Evolutionary conservation across 805 yeast species (phyloP).

Genomic region (Candida tallmaniae): DNA sequence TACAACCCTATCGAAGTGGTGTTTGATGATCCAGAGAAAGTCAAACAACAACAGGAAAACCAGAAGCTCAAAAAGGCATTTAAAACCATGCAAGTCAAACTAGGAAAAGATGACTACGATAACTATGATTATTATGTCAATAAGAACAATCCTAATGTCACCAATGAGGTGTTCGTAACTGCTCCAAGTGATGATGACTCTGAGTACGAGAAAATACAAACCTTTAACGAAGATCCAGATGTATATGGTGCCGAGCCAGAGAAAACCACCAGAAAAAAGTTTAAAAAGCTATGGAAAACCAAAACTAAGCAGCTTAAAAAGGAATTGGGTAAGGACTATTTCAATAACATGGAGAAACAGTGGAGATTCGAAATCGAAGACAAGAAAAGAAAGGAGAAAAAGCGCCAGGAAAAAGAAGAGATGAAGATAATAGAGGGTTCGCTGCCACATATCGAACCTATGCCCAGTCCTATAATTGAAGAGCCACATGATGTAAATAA

Average conservation of each 20-base stretch:
- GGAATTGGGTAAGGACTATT: slow-evolving; percentile 20
- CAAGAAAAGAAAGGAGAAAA: slow-evolving; percentile 8
- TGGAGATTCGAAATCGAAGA: slow-evolving; percentile 13
- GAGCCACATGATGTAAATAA: slow-evolving; percentile 3
- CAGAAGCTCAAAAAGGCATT: slow-evolving; percentile 24
- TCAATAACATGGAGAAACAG: slow-evolving; percentile 17
- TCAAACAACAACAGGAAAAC: slow-evolving; percentile 16
- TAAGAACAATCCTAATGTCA: slow-evolving; percentile 9
- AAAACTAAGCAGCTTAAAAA: slow-evolving; percentile 20
- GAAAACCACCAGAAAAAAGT: slow-evolving; percentile 12
- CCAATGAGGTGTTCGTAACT: slow-evolving; percentile 17
- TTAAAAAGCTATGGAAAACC: slow-evolving; percentile 14
- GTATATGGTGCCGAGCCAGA: slow-evolving; percentile 4
- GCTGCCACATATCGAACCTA: neutral
- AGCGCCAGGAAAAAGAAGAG: slow-evolving; percentile 1
- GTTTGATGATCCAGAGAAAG: slow-evolving; percentile 25
- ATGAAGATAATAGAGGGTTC: neutral
- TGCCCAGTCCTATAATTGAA: slow-evolving; percentile 5
- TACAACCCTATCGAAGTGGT: slow-evolving; percentile 40
- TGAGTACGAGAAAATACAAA: slow-evolving; percentile 9
- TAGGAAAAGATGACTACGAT: slow-evolving; percentile 28
- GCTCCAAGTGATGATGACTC: slow-evolving; percentile 17
- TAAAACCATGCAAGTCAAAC: slow-evolving; percentile 22
- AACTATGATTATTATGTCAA: slow-evolving; percentile 32
- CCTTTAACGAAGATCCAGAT: slow-evolving; percentile 4